Percentiles rank a stretch among this genome's conserved stretches.
Conservation (phyloP, 192 early-diverging fungal genomes). For the Entomortierella lignicola region DNA sequence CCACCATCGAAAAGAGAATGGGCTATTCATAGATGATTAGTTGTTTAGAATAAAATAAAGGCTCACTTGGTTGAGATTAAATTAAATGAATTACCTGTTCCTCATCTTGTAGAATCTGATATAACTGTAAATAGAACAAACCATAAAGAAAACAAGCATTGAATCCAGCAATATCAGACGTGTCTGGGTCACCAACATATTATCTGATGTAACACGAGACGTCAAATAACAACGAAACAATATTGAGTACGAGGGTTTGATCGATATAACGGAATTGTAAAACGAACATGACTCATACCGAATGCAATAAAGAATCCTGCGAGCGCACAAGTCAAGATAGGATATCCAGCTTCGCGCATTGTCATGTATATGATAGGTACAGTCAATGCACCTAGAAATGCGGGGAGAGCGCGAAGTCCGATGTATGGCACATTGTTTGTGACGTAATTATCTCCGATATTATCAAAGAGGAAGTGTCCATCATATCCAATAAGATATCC, state of each 20-base stretch:
- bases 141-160: constrained; percentile 93
- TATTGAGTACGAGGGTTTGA: too few relatives aligned
- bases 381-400: constrained; percentile 80
- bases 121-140: constrained; percentile 86
- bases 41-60: constrained; percentile 10
- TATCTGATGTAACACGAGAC: constrained; percentile 71
- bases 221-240: background rate
- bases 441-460: constrained; percentile 93
- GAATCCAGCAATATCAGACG: constrained; percentile 94
- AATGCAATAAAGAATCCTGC: constrained; percentile 85
- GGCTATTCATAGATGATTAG: constrained; percentile 58
- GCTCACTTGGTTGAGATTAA: constrained; percentile 13
- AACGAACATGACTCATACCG: too few relatives aligned
- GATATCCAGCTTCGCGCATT: constrained; percentile 89
- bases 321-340: constrained; percentile 75
- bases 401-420: constrained; percentile 82
- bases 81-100: constrained; percentile 38
- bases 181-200: constrained; percentile 89
- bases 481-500: constrained; percentile 93
- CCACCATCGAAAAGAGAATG: constrained; percentile 89
- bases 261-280: too few relatives aligned
- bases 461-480: constrained; percentile 94
- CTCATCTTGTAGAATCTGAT: constrained; percentile 87
- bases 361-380: constrained; percentile 85
- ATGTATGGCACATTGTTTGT: constrained; percentile 92